Evolutionary conservation across 1,139 yeast genomes (phyloP).

Genomic region (Saccharomycopsis crataegensis): DNA sequence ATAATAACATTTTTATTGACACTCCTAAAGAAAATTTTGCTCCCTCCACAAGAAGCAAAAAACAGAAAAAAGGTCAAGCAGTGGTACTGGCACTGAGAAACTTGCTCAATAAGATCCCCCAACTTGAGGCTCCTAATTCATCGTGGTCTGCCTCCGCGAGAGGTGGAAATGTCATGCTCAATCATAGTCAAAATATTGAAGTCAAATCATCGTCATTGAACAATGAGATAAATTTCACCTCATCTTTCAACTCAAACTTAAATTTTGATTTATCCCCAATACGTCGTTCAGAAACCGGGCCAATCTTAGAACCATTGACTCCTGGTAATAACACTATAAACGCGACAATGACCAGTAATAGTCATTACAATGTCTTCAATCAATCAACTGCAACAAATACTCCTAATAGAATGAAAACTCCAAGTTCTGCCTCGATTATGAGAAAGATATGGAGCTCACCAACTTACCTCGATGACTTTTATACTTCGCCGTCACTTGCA

Average conservation of each 20-base stretch:
- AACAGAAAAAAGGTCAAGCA: too few relatives aligned
- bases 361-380: slow-evolving; percentile 4
- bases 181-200: neutral
- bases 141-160: slow-evolving; percentile 32
- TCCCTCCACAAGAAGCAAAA: neutral
- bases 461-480: slow-evolving; percentile 58
- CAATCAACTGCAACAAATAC: slow-evolving; percentile 15
- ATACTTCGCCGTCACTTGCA: slow-evolving; percentile 46
- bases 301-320: slow-evolving; percentile 46
- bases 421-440: slow-evolving; percentile 33
- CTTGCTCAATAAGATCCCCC: slow-evolving; percentile 29
- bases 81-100: slow-evolving; percentile 5
- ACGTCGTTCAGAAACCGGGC: slow-evolving; percentile 52
- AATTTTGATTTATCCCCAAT: slow-evolving; percentile 58
- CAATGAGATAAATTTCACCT: slow-evolving; percentile 23
- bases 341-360: neutral
- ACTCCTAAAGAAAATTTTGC: neutral
- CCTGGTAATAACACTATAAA: slow-evolving; percentile 21
- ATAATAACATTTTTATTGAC: neutral
- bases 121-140: slow-evolving; percentile 34
- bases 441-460: slow-evolving; percentile 58
- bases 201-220: neutral
- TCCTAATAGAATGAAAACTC: slow-evolving; percentile 25
- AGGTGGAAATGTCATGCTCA: slow-evolving; percentile 29
- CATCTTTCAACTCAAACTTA: slow-evolving; percentile 61